Base-by-base conservation (phyloP, 1,284 basidiomycete species). In the Tilletia caries region DNA sequence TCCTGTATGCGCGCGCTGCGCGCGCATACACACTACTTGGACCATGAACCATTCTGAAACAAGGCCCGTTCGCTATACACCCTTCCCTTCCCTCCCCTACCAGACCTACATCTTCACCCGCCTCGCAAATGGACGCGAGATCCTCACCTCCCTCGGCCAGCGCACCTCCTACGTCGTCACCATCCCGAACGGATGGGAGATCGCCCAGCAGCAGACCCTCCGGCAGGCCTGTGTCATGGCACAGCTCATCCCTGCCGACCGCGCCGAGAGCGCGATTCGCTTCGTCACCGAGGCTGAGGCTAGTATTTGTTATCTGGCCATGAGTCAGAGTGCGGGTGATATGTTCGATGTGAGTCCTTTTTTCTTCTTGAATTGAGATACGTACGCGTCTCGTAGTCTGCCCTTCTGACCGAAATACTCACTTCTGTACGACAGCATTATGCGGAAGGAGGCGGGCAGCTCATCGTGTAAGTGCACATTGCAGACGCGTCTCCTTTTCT, bases 261-360 rank as follows among this genome's bases (percentile, higher is more conserved):
- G 69, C 1, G 64, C 66, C 12, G 69, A 70, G 27, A 54, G 66
- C 13, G 58, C 58, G 32, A 70, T 70, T 32, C 66, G 69, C 10
- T 70, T 70, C 66, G 69, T 70, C 2, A 70, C 69, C 34, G 69
- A 70, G 64, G 69, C 69, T 13, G 69, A 70, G 52, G 69, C 69
- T 34, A 46, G 37, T 25, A 70, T 70, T 37, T 68, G 67, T 37
- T 70, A 67, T 41, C 64, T 67, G 23, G 69, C 69, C 37, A 70
- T 70, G 69, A 69, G 65, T 48, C 68, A 62, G 29, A 62, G 58
- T 34, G 58, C 58, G 12, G 58, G 58, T 23, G 58, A 62, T 29
- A 62, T 62, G 58, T 62, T 62, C 34, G 58, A 62, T 33, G 58
- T 62, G 32, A 62, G 58, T 62, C 15, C 25, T n/a, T n/a, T n/a